phyloP scores from a whole-genome alignment of 176 grass and related monocot genomes.

The Oryza punctata region DNA sequence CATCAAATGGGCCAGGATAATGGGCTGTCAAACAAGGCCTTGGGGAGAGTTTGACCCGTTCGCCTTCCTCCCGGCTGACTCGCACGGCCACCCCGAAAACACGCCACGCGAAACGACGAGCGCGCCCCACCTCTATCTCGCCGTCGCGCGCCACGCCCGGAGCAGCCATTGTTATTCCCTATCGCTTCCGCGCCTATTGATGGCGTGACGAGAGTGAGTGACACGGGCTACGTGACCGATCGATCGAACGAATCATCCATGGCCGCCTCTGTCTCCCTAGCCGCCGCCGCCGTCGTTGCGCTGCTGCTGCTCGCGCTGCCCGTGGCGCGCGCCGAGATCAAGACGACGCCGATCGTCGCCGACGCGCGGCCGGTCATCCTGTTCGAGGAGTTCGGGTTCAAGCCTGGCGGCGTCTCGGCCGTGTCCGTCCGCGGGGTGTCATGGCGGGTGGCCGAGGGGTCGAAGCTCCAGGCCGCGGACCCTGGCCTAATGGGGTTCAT shows the following conservation, averaged over 20 bases:
- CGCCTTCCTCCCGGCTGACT: conserved; percentile 3
- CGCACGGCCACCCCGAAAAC: conserved; percentile 51
- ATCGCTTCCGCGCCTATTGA: neutral
- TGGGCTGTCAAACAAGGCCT: no score
- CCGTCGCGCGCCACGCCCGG: conserved; percentile 18
- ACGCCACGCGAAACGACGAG: conserved; percentile 38
- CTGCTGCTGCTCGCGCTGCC: conserved; percentile 4
- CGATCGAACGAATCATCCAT: conserved; percentile 12
- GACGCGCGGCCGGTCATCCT: conserved; percentile 62
- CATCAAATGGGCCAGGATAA: no score
- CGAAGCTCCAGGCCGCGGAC: conserved; percentile 26
- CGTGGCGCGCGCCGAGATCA: conserved; percentile 55
- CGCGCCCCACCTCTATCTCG: neutral
- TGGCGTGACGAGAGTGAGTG: neutral
- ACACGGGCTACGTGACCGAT: neutral
- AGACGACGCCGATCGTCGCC: conserved; percentile 44
- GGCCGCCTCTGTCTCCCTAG: conserved; percentile 36
- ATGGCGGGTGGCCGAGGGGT: conserved; percentile 42
- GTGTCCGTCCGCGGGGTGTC: conserved; percentile 41
- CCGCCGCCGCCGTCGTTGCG: neutral
- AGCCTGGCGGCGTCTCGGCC: conserved; percentile 31
- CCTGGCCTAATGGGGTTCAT: conserved; percentile 60
- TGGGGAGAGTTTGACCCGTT: conserved; percentile 4
- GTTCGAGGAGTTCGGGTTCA: conserved; percentile 77
- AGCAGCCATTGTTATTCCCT: conserved; percentile 5